Base-by-base conservation (phyloP, 441 rosid species). In the Adansonia grandidieri region DNA sequence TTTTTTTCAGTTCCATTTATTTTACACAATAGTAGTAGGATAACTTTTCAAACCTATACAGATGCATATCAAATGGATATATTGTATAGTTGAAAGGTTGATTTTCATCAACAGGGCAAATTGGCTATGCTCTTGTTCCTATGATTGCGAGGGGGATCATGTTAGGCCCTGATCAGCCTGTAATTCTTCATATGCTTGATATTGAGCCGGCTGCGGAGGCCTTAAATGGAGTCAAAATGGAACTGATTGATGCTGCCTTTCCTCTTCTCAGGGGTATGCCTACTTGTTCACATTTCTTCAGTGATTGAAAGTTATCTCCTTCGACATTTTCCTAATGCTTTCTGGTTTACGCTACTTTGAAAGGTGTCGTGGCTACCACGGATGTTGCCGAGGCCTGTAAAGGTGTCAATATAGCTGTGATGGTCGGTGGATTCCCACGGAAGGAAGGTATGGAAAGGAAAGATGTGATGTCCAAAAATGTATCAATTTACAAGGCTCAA, bases 61-160 rank as follows among this genome's bases (percentile, higher is more conserved):
- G 65, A 57, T 19, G 19, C 28, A 19, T 6, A 9, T 64, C 11
- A 37, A 37, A 37, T 64, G 15, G 69, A 67, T 20, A 66, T 28
- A 44, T 4, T 19, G 32, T 45, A 54, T 45, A 53, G 67, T 60
- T 58, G 14, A 77, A 62, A 19, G 68, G n/a, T 37, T n/a, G 60
- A n/a, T 66, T 48, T 73, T 66, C 68, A 53, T 73, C 45, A 47
- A 63, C 89, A 93, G 98, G 98, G 40, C 93, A 91, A 90, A 91
- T 93, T 65, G 97, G 98, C 5, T 95, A 95, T 86, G 93, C 98
- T 63, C 88, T 95, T 37, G 85, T 86, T 42, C 98, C 98, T 13
- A 89, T 93, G 97, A 88, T 95, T 81, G 98, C 97, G 0, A 86
- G 90, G 70, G 98, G 97, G 50, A 44, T 58, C 9, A 92, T 93